phyloP scores from a whole-genome alignment of 2,329 filamentous ascomycete species.

The Ceratocystis cubensis region DNA sequence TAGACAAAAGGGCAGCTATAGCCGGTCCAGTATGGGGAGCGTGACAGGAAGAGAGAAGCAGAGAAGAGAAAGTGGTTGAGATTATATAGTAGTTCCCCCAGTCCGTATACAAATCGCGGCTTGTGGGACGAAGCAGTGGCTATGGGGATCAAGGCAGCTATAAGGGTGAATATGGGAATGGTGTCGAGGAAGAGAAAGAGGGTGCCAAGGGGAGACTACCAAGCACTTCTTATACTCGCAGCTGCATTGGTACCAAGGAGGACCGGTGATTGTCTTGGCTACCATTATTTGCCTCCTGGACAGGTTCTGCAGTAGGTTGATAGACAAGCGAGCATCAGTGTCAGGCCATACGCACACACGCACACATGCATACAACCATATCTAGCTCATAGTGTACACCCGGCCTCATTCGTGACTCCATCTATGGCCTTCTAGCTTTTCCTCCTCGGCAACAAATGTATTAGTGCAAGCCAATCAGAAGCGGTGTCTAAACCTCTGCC shows the following conservation, averaged over 20 bases:
- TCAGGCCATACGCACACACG: background rate
- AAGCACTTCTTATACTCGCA: conserved; percentile 9
- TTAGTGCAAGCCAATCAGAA: background rate
- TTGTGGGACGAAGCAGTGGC: background rate
- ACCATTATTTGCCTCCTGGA: background rate
- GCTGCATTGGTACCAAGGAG: background rate
- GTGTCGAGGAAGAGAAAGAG: background rate
- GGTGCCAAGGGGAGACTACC: background rate
- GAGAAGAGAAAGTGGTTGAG: background rate
- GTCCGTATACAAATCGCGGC: background rate
- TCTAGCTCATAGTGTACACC: background rate
- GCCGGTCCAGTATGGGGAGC: background rate
- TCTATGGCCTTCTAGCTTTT: background rate
- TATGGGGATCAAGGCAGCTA: background rate
- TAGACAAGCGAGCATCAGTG: background rate
- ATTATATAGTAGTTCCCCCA: background rate
- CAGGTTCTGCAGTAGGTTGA: background rate
- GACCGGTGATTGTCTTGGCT: background rate
- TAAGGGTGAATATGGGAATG: background rate
- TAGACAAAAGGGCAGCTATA: background rate
- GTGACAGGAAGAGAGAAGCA: background rate
- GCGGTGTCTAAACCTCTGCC: background rate
- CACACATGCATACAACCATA: background rate
- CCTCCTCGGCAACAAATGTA: background rate
- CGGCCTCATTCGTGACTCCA: background rate